Percentiles rank a stretch among this genome's conserved stretches.
Conservation (phyloP, 805 yeast genomes). For the Saccharomyces mikatae region DNA sequence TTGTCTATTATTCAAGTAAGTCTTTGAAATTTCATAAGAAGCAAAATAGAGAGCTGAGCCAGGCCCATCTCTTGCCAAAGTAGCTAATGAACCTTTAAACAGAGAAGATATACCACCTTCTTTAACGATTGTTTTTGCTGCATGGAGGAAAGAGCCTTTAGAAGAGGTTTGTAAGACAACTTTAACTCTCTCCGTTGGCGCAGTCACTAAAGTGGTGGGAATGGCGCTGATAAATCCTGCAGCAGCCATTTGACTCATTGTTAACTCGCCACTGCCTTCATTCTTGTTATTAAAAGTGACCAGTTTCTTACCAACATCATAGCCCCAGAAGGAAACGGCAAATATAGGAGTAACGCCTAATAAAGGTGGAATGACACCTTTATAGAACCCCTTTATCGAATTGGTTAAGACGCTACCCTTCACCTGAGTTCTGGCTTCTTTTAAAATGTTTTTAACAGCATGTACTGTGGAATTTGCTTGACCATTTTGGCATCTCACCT, state of each 20-base stretch:
- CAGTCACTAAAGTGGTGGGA: conserved; percentile 94
- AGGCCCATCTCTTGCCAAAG: conserved; percentile 94
- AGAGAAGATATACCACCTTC: conserved; percentile 80
- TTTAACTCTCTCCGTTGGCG: conserved; percentile 93
- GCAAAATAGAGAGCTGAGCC: conserved; percentile 95
- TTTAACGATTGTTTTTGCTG: conserved; percentile 58
- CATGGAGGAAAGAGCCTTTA: conserved; percentile 29
- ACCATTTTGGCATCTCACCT: conserved; percentile 81
- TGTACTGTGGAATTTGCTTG: conserved; percentile 52
- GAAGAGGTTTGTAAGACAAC: conserved; percentile 80
- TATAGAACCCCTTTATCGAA: conserved; percentile 57
- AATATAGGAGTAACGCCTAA: conserved; percentile 98
- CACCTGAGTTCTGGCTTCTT: conserved; percentile 52
- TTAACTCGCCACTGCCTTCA: conserved; percentile 30
- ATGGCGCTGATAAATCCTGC: conserved; percentile 94
- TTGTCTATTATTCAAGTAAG: conserved; percentile 40
- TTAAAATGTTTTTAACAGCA: conserved; percentile 63
- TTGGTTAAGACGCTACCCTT: conserved; percentile 11
- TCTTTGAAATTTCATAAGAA: conserved; percentile 78
- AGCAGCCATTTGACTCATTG: conserved; percentile 65
- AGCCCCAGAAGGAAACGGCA: conserved; percentile 98
- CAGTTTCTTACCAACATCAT: conserved; percentile 80
- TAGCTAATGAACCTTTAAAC: conserved; percentile 86
- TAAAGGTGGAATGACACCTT: conserved; percentile 91
- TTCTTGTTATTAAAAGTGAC: conserved; percentile 41